Evolutionary conservation across 2,329 filamentous ascomycete genomes (phyloP).

Genomic region (Leptoxyphium fumago): DNA sequence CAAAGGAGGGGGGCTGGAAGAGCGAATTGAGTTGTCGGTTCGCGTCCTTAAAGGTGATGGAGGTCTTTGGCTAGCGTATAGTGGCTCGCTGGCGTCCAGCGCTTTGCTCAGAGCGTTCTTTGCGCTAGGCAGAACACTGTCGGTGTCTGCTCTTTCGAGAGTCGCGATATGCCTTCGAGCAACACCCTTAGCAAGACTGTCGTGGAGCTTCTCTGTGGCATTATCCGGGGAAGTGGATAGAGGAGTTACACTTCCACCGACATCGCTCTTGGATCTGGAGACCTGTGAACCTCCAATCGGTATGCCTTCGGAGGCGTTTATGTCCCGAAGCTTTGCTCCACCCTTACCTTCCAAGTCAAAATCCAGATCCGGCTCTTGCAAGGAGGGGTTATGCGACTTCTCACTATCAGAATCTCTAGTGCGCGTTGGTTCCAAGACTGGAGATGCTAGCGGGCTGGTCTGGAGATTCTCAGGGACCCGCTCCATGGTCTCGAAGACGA

Average conservation of each 20-base stretch:
- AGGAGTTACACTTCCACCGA: slow-evolving; percentile 23
- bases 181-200: not conserved
- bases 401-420: slow-evolving; percentile 16
- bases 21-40: slow-evolving; percentile 26
- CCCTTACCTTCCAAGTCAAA: slow-evolving; percentile 46
- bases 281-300: slow-evolving; percentile 3
- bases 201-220: not conserved
- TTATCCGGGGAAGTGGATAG: slow-evolving; percentile 4
- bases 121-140: slow-evolving; percentile 35
- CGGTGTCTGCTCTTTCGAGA: slow-evolving; percentile 37
- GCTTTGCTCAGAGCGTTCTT: slow-evolving; percentile 23
- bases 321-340: slow-evolving; percentile 3
- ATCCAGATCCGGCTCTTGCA: slow-evolving; percentile 52
- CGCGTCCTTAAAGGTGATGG: slow-evolving; percentile 10
- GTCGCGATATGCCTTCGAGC: slow-evolving; percentile 3
- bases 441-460: slow-evolving; percentile 86
- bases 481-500: slow-evolving; percentile 90
- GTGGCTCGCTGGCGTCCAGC: slow-evolving; percentile 14
- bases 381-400: slow-evolving; percentile 15
- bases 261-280: slow-evolving; percentile 27
- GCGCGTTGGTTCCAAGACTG: slow-evolving; percentile 47
- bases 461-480: slow-evolving; percentile 86
- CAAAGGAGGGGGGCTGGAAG: slow-evolving; percentile 63
- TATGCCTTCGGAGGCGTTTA: slow-evolving; percentile 16
- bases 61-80: slow-evolving; percentile 5